Conservation (phyloP, 2,329 filamentous ascomycete genomes). For the Thielaviopsis populi region DNA sequence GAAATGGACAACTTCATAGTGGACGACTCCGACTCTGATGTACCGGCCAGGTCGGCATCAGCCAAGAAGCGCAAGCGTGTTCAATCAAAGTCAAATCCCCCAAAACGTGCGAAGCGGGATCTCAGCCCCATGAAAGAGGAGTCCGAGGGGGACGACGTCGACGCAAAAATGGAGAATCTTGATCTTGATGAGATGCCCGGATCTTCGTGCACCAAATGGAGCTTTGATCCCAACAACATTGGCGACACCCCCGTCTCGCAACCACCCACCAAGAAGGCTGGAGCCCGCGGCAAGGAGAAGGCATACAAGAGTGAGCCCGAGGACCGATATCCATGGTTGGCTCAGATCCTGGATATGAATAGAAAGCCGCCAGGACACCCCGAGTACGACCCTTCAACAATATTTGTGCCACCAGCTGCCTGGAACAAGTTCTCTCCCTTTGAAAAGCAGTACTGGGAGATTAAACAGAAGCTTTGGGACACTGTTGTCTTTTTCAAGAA, state of each 20-base stretch:
- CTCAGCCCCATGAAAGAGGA: constrained; percentile 24
- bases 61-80: constrained; percentile 66
- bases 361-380: constrained; percentile 62
- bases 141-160: constrained; percentile 32
- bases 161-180: constrained; percentile 29
- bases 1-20: constrained; percentile 82
- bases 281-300: constrained; percentile 41
- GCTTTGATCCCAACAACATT: constrained; percentile 37
- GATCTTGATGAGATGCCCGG: constrained; percentile 35
- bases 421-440: constrained; percentile 81
- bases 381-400: constrained; percentile 78
- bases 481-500: constrained; percentile 99
- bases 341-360: constrained; percentile 71
- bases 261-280: constrained; percentile 17
- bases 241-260: constrained; percentile 21
- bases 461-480: constrained; percentile 95
- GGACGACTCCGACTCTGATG: constrained; percentile 75
- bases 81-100: constrained; percentile 33
- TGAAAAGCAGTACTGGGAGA: constrained; percentile 98
- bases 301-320: constrained; percentile 72
- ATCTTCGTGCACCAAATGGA: constrained; percentile 51
- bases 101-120: constrained; percentile 43
- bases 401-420: constrained; percentile 74
- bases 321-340: constrained; percentile 79
- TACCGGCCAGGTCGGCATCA: constrained; percentile 28